Evolutionary conservation across 768 basidiomycete species (phyloP).

Genomic region (Boletus huronensis): DNA sequence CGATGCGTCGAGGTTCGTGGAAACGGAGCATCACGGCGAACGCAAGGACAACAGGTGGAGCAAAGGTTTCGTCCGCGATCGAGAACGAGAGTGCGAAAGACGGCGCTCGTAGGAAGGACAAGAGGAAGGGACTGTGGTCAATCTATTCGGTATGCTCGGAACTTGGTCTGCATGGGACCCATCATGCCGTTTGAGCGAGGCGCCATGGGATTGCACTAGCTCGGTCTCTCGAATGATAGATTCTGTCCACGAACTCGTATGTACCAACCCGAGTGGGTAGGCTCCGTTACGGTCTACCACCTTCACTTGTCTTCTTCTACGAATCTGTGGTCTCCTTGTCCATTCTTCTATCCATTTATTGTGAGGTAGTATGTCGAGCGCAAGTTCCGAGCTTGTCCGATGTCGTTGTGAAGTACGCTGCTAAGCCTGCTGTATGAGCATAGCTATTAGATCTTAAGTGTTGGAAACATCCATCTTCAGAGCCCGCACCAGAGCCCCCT

Average conservation of each 20-base stretch:
- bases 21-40: constrained; percentile 24
- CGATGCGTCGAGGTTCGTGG: constrained; percentile 26
- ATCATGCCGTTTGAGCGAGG: constrained; percentile 3
- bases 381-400: neutral
- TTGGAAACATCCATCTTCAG: no score
- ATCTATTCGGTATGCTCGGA: constrained; percentile 30
- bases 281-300: no score
- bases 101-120: constrained; percentile 14
- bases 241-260: neutral
- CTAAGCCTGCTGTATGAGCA: no score
- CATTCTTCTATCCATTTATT: neutral
- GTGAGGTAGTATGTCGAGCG: neutral
- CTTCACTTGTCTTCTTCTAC: neutral
- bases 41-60: constrained; percentile 7
- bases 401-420: neutral
- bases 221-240: neutral
- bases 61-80: constrained; percentile 8
- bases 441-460: no score
- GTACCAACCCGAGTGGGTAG: no score
- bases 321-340: neutral
- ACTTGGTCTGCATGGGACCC: constrained; percentile 14
- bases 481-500: no score
- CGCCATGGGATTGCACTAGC: no score
- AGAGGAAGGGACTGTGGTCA: constrained; percentile 26
- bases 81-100: constrained; percentile 14